Conservation (phyloP, 306 rosid species). For the Cucurbita ficifolia region DNA sequence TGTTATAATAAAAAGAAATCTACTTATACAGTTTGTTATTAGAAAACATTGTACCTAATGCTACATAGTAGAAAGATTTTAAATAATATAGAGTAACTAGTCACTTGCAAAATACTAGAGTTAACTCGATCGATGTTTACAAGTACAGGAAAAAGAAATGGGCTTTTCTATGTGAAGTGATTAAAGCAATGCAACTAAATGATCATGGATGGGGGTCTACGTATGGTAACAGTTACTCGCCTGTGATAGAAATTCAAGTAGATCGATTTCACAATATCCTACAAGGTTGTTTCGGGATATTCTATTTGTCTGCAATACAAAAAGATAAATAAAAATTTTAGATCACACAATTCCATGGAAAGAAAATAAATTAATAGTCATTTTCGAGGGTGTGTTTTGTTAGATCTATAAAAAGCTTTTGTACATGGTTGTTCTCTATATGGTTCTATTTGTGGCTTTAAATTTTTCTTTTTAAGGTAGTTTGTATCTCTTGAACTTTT, state of each 20-base stretch:
- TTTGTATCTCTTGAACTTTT: too few species aligned
- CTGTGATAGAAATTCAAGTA: constrained; percentile 62
- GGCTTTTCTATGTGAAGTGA: not conserved
- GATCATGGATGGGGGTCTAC: not conserved
- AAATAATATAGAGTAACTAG: not conserved
- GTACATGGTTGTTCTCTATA: too few species aligned
- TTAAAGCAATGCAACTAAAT: not conserved
- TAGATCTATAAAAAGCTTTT: too few species aligned
- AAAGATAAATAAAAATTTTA: not conserved
- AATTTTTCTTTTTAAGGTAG: too few species aligned
- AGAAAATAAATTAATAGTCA: too few species aligned
- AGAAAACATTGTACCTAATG: not conserved
- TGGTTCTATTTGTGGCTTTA: too few species aligned
- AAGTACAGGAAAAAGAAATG: not conserved
- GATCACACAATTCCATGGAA: not conserved
- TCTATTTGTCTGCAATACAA: constrained; percentile 62
- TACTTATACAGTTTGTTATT: not conserved
- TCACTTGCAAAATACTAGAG: not conserved
- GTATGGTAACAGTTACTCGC: constrained; percentile 27
- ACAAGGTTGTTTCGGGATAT: constrained; percentile 60
- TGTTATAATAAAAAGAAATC: not conserved
- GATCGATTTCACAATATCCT: constrained; percentile 86
- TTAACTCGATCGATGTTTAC: not conserved
- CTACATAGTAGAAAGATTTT: not conserved
- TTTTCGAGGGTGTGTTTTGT: too few species aligned